Percentiles rank a stretch among this genome's conserved stretches.
These are phyloP conservation scores for Curvularia verruculosa DNA, from an alignment of 2,329 filamentous ascomycete genomes.

Conservation along the genomic window DNA sequence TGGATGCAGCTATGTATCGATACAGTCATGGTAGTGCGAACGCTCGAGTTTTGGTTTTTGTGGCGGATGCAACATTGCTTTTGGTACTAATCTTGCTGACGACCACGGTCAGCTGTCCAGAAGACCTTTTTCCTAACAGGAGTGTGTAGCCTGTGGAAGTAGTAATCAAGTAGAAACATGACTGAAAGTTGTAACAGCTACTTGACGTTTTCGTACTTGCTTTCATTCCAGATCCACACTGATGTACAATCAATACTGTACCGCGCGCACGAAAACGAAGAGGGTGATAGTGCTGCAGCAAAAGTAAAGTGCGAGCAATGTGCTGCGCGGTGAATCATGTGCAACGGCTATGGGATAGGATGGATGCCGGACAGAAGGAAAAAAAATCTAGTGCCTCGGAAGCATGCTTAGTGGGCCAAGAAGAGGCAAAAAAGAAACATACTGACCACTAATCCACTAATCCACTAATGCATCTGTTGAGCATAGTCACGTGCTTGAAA, in stretches of 20 bases:
- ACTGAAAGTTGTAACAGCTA: neutral
- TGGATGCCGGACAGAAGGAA: neutral
- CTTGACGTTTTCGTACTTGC: neutral
- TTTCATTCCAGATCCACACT: neutral
- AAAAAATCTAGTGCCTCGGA: neutral
- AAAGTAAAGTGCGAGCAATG: neutral
- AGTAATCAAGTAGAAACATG: neutral
- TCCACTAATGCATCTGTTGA: neutral
- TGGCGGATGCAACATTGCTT: neutral
- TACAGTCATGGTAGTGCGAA: neutral
- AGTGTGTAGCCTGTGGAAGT: neutral
- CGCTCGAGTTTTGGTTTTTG: neutral
- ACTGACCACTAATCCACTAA: neutral
- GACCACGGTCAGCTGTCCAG: neutral
- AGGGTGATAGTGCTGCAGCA: neutral
- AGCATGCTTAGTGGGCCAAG: neutral
- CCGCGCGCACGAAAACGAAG: neutral
- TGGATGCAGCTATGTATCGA: neutral
- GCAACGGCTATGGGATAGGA: neutral
- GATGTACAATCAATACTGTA: neutral
- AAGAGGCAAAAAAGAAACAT: neutral
- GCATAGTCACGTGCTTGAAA: neutral
- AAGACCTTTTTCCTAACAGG: neutral
- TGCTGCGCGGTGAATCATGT: neutral
- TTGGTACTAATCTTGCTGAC: neutral